phyloP scores from a whole-genome alignment of 495 filamentous ascomycete genomes.

The Daldinia decipiens region DNA sequence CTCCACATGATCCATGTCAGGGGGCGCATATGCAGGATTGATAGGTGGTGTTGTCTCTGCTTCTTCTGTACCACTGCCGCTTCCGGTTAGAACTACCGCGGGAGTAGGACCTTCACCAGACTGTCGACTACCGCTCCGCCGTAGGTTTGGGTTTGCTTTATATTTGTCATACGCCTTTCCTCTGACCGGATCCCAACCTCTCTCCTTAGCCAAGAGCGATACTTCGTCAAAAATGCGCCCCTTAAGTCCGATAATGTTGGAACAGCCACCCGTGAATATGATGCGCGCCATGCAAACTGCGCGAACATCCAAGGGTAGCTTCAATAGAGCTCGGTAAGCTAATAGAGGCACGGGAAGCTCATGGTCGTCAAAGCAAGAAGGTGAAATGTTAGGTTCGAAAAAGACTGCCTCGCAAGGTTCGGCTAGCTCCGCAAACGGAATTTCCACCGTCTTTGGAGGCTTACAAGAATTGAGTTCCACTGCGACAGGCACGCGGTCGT shows the following conservation, averaged over 20 bases:
- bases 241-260: constrained; percentile 83
- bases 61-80: constrained; percentile 31
- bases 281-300: constrained; percentile 90
- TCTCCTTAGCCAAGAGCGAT: constrained; percentile 64
- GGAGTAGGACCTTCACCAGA: constrained; percentile 40
- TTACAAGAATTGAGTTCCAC: constrained; percentile 62
- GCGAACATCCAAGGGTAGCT: constrained; percentile 82
- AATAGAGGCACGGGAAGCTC: constrained; percentile 79
- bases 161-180: constrained; percentile 69
- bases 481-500: constrained; percentile 48
- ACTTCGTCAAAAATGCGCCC: constrained; percentile 82
- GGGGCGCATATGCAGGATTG: constrained; percentile 57
- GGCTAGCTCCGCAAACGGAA: constrained; percentile 75
- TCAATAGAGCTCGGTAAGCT: constrained; percentile 77
- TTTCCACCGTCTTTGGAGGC: constrained; percentile 61
- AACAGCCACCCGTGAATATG: constrained; percentile 84
- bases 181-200: constrained; percentile 80
- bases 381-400: constrained; percentile 64
- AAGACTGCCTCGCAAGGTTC: constrained; percentile 80
- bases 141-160: constrained; percentile 61
- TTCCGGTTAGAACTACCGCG: constrained; percentile 16
- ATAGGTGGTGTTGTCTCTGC: constrained; percentile 24
- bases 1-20: constrained; percentile 71
- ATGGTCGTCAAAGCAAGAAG: constrained; percentile 77
- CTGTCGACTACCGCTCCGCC: constrained; percentile 52